Evolutionary conservation across 1,284 basidiomycete species (phyloP), one percentile per base, ranked within the genome.

Genomic region (Pascua sp.): DNA sequence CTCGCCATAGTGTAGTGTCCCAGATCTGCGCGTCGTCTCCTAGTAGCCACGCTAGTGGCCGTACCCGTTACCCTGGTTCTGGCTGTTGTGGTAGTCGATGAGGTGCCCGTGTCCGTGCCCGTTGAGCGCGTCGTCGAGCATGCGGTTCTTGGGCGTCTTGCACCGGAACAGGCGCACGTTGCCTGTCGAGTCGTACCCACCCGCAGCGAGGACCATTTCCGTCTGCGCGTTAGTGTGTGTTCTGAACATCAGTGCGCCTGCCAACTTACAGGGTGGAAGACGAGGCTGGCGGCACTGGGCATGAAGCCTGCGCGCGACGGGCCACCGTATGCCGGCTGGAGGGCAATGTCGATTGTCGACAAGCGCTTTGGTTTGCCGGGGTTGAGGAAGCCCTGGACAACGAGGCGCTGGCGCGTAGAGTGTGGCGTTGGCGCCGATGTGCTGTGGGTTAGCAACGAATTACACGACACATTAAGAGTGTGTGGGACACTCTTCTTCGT

Each of bases 261-360:
- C n/a, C 15, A 32, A 69, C 74, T 54, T 32, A 76, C 73, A 24
- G 77, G 77, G 63, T 79, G 77, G 68, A 78, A 79, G 12, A 73
- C 67, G 52, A 79, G 55, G 24, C 69, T 69, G 5, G 73, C 57
- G 3, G 71, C 72, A 49, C 68, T 67, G 3, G 76, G 75, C 65
- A 75, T 70, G 57, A 73, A 69, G 37, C 67, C 67, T 16, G 59
- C 53, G 36, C 67, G 58, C 36, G 46, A 52, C 24, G 57, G 60
- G 17, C 45, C 59, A 17, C 61, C 45, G 40, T 65, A 66, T 9
- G 63, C 58, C 4, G 73, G 71, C 13, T 69, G 59, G 15, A 73
- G 65, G 11, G 67, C 64, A 37, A 75, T 74, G 43, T 62, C 62
- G 38, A 73, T 65, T n/a, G 59, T 65, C 4, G 69, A 70, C 16